Base-by-base conservation (phyloP, 768 basidiomycete genomes). In the Boletus pseudopeckii region DNA sequence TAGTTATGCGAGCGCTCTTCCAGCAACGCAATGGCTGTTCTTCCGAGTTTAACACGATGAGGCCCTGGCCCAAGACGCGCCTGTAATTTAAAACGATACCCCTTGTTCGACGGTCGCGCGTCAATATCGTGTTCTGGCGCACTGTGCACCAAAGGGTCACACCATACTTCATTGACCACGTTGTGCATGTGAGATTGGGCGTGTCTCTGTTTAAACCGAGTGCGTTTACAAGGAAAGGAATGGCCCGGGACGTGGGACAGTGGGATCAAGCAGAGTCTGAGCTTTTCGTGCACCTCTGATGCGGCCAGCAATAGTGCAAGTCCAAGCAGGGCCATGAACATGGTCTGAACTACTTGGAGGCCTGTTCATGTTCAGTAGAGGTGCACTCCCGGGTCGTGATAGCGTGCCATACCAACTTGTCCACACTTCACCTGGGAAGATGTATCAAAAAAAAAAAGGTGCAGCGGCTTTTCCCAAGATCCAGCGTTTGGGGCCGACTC, bases 1-100 rank as follows among this genome's bases (percentile, higher is more conserved):
- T 83, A 83, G 20, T 78, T 78, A 10, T 75, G 62, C 45, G 81
- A 77, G 30, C 77, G 74, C 60, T 74, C 78, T 34, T 83, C 82
- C 28, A 84, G 65, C 30, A 84, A 66, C 41, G 80, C 79, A 18
- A 70, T 69, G 24, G 74, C 75, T 15, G 71, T 56, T 78, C 68
- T 52, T 75, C 63, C 60, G 73, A 75, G 66, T 77, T 82, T 41
- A 85, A 62, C 44, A 83, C 69, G 48, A 84, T 60, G 63, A 83
- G 72, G 4, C 77, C 70, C 53, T 77, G 73, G 33, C 74, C 71
- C 48, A 83, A 65, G 22, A 80, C 58, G 24, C 38, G 44, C 1
- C 15, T 30, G 20, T 53, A 34, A n/a, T n/a, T n/a, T n/a, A n/a
- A n/a, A 13, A 61, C 41, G n/a, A 62, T 51, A 11, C 50, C 56